Conservation (phyloP, 495 filamentous ascomycete genomes). For the Xylaria grammica region DNA sequence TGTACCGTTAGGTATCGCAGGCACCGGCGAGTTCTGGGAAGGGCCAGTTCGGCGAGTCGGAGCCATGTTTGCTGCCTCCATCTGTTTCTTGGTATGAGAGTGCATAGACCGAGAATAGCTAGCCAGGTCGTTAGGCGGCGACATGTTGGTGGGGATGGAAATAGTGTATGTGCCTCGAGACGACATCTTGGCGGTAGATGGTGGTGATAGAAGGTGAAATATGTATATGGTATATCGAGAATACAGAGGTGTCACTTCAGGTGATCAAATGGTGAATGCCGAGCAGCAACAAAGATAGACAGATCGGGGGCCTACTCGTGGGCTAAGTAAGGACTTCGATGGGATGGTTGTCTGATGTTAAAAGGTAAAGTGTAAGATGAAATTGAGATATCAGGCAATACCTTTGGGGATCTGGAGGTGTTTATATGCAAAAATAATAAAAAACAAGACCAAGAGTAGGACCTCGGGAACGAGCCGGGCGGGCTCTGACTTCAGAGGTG, state of each 20-base stretch:
- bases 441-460: background rate
- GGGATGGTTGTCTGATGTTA: background rate
- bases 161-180: conserved; percentile 36
- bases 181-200: conserved; percentile 39
- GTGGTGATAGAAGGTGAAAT: conserved; percentile 1
- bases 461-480: background rate
- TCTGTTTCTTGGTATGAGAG: conserved; percentile 57
- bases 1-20: conserved; percentile 43
- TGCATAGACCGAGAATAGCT: conserved; percentile 55
- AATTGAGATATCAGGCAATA: background rate
- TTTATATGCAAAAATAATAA: conserved; percentile 18
- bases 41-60: conserved; percentile 26
- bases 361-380: background rate
- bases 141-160: conserved; percentile 41
- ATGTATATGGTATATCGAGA: background rate
- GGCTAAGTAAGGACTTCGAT: background rate
- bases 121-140: conserved; percentile 49
- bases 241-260: background rate
- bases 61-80: conserved; percentile 48
- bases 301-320: background rate
- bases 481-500: conserved; percentile 1
- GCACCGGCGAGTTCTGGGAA: conserved; percentile 26
- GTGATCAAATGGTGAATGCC: background rate
- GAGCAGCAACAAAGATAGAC: background rate
- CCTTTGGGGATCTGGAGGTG: conserved; percentile 2